These are phyloP conservation scores for Cucumis variabilis DNA, from an alignment of 331 rosid genomes.

Conservation along the genomic window DNA sequence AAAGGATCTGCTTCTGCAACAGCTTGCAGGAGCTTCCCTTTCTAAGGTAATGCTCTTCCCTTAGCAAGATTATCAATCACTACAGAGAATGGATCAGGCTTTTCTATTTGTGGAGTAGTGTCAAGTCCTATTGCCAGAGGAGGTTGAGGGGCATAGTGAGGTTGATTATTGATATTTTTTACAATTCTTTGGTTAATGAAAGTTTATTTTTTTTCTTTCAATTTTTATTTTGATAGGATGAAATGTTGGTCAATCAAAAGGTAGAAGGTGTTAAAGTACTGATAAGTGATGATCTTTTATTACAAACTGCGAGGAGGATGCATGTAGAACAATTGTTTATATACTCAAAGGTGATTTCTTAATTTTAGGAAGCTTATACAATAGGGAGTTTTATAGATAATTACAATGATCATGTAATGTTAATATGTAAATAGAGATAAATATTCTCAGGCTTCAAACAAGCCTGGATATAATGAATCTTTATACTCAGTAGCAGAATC, in stretches of 20 bases:
- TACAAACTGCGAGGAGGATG: conserved; percentile 6
- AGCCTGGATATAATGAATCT: conserved; percentile 63
- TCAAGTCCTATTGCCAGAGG: not conserved
- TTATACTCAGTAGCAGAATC: conserved; percentile 87
- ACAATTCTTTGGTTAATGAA: too few species aligned
- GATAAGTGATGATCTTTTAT: too few species aligned
- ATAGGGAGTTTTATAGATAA: conserved; percentile 62
- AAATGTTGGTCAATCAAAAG: too few species aligned
- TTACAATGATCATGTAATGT: conserved; percentile 56
- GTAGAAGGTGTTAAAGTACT: too few species aligned
- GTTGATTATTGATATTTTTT: too few species aligned
- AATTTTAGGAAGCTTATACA: conserved; percentile 49
- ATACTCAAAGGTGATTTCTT: conserved; percentile 73
- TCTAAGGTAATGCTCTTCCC: conserved; percentile 64
- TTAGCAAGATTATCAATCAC: conserved; percentile 55
- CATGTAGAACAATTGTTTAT: conserved; percentile 75
- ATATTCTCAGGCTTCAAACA: conserved; percentile 65
- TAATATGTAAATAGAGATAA: conserved; percentile 96
- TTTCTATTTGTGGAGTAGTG: conserved; percentile 19
- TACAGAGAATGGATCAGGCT: conserved; percentile 47
- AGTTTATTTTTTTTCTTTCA: too few species aligned
- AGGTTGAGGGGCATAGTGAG: not conserved
- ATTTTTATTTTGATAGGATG: too few species aligned
- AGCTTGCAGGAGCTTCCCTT: conserved; percentile 73
- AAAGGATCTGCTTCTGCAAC: conserved; percentile 82